A percentile compares a stretch with the other conserved stretches of the same genome.
Conservation (phyloP, 1,139 yeast genomes). For the Oligophagozyma castellii region DNA sequence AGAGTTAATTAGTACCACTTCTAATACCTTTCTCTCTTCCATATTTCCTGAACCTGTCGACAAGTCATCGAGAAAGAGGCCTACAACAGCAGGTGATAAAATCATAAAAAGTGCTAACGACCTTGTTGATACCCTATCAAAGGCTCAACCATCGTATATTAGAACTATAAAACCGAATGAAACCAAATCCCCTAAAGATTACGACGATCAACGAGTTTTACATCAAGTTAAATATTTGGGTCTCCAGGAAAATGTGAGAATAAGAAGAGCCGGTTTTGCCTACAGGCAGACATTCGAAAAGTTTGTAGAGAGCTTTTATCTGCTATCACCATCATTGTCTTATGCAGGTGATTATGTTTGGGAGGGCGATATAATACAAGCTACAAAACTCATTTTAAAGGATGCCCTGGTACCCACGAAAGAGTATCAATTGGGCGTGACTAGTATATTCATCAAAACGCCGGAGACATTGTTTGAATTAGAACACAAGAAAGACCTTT, state of each 20-base stretch:
- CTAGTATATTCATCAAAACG: slow-evolving; percentile 91
- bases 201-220: slow-evolving; percentile 75
- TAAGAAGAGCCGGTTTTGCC: slow-evolving; percentile 98
- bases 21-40: slow-evolving; percentile 47
- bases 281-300: slow-evolving; percentile 94
- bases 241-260: slow-evolving; percentile 90
- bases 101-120: slow-evolving; percentile 86
- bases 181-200: slow-evolving; percentile 80
- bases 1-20: slow-evolving; percentile 61
- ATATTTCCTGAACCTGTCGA: slow-evolving; percentile 75
- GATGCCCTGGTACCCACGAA: slow-evolving; percentile 69
- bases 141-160: slow-evolving; percentile 87
- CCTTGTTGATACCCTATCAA: slow-evolving; percentile 76
- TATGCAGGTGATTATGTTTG: slow-evolving; percentile 98
- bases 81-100: slow-evolving; percentile 96
- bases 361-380: slow-evolving; percentile 77
- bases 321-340: slow-evolving; percentile 78
- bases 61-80: slow-evolving; percentile 64
- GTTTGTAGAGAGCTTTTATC: slow-evolving; percentile 90
- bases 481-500: slow-evolving; percentile 93
- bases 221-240: slow-evolving; percentile 96
- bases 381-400: slow-evolving; percentile 62
- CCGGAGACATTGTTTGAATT: slow-evolving; percentile 94
- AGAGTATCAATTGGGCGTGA: slow-evolving; percentile 85
- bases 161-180: slow-evolving; percentile 98